Evolutionary conservation across 176 grass and related monocot species (phyloP).

Genomic region (Oryza rufipogon): DNA sequence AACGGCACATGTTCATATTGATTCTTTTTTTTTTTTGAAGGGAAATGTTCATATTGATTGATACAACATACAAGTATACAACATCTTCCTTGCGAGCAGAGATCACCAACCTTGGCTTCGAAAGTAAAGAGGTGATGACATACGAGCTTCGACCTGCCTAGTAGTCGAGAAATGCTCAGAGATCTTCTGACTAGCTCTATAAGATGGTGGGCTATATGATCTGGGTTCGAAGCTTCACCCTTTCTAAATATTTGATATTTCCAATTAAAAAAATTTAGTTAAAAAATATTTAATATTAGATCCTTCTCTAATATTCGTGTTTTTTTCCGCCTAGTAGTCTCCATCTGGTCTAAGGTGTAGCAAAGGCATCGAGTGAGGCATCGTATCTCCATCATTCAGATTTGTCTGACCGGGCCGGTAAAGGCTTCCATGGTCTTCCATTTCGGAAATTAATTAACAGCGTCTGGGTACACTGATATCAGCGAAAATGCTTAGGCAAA

Average conservation of each 20-base stretch:
- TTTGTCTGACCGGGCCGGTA: background rate
- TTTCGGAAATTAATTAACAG: background rate
- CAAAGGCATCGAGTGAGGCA: background rate
- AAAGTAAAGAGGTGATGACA: background rate
- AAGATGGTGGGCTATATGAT: too few relatives aligned
- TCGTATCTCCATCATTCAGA: background rate
- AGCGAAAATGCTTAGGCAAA: background rate
- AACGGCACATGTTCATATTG: background rate
- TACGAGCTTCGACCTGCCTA: too few relatives aligned
- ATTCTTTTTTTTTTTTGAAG: background rate
- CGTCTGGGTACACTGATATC: background rate
- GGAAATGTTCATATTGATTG: background rate
- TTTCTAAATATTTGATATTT: too few relatives aligned
- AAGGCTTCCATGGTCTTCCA: background rate
- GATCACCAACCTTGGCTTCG: too few relatives aligned
- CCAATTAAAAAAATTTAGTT: too few relatives aligned
- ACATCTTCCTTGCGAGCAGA: background rate
- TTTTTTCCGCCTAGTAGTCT: too few relatives aligned
- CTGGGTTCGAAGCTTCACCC: too few relatives aligned
- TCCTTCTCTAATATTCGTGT: too few relatives aligned
- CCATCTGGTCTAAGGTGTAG: too few relatives aligned
- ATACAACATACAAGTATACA: background rate
- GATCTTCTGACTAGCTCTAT: too few relatives aligned
- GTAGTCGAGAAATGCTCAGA: too few relatives aligned
- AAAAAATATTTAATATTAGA: too few relatives aligned